phyloP scores from a whole-genome alignment of 1,139 yeast genomes.

The Hansenula sp. region DNA sequence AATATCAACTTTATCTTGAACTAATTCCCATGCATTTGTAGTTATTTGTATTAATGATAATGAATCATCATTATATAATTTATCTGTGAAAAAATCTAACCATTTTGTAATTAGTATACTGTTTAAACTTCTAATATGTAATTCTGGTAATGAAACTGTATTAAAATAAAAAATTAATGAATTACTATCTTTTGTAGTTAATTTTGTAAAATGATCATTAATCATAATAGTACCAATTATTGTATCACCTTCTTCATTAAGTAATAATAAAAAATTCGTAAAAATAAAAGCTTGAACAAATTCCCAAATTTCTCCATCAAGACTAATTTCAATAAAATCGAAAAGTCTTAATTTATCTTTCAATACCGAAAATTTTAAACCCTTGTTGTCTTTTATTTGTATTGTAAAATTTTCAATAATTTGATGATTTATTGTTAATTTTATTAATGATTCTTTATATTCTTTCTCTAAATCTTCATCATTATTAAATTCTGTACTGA shows the following conservation, averaged over 20 bases:
- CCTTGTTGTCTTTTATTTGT: slow-evolving; percentile 9
- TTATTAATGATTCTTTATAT: not conserved
- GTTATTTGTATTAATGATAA: slow-evolving; percentile 45
- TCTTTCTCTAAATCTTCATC: slow-evolving; percentile 5
- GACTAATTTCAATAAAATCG: slow-evolving; percentile 38
- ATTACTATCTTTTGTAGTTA: slow-evolving; percentile 23
- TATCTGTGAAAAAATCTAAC: slow-evolving; percentile 26
- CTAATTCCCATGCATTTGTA: slow-evolving; percentile 44
- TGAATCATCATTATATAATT: slow-evolving; percentile 12
- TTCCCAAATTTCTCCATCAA: slow-evolving; percentile 37
- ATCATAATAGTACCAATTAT: slow-evolving; percentile 34
- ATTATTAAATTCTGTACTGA: slow-evolving; percentile 12
- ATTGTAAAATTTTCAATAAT: slow-evolving; percentile 5
- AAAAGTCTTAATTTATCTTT: slow-evolving; percentile 27
- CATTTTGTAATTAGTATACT: slow-evolving; percentile 39
- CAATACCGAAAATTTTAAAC: slow-evolving; percentile 27
- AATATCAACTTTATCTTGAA: slow-evolving; percentile 24
- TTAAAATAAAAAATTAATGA: slow-evolving; percentile 36
- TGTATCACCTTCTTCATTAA: slow-evolving; percentile 27
- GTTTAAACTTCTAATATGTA: slow-evolving; percentile 34
- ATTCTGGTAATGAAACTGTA: slow-evolving; percentile 40
- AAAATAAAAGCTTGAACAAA: slow-evolving; percentile 36
- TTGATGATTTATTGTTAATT: slow-evolving; percentile 11
- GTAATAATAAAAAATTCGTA: slow-evolving; percentile 34
- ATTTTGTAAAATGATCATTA: slow-evolving; percentile 31